phyloP scores from a whole-genome alignment of 352 stramenopile genomes.

The Thalassiosira oceanica region DNA sequence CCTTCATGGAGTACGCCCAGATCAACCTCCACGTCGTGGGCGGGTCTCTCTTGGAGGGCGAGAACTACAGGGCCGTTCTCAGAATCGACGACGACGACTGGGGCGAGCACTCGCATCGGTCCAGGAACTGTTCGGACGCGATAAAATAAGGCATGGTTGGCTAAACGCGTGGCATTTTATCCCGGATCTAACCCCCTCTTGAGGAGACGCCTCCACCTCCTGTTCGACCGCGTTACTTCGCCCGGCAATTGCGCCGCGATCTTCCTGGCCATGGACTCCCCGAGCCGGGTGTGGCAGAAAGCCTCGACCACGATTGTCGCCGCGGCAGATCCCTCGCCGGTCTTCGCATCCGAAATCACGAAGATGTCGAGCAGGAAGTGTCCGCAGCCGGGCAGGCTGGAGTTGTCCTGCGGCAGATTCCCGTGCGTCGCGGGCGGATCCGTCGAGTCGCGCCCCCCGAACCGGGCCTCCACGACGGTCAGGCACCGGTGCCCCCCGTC shows the following conservation, averaged over 20 bases:
- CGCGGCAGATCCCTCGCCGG: constrained; percentile 1
- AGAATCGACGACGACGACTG: constrained; percentile 53
- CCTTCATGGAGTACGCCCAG: constrained; percentile 87
- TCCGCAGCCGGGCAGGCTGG: constrained; percentile 50
- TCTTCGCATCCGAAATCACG: constrained; percentile 6
- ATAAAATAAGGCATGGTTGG: too few relatives aligned
- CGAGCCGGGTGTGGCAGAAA: constrained; percentile 54
- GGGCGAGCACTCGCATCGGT: too few relatives aligned
- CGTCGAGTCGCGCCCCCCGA: constrained; percentile 5
- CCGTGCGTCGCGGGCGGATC: background rate
- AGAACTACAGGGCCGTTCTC: constrained; percentile 77
- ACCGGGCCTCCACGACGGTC: constrained; percentile 26
- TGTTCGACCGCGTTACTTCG: constrained; percentile 67
- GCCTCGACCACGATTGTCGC: constrained; percentile 39
- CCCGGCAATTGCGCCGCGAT: constrained; percentile 52
- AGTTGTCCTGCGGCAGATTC: constrained; percentile 29
- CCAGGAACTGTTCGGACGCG: too few relatives aligned
- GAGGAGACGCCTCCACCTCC: constrained; percentile 63
- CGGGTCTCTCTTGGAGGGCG: constrained; percentile 85
- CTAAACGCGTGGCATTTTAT: too few relatives aligned
- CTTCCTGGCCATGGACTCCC: constrained; percentile 45
- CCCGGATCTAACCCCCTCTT: too few relatives aligned
- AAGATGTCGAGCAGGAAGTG: constrained; percentile 60
- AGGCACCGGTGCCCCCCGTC: constrained; percentile 7
- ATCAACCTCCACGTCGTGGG: constrained; percentile 90